phyloP scores from a whole-genome alignment of 164 flowering plant genomes.

The Liriodendron chinense region DNA sequence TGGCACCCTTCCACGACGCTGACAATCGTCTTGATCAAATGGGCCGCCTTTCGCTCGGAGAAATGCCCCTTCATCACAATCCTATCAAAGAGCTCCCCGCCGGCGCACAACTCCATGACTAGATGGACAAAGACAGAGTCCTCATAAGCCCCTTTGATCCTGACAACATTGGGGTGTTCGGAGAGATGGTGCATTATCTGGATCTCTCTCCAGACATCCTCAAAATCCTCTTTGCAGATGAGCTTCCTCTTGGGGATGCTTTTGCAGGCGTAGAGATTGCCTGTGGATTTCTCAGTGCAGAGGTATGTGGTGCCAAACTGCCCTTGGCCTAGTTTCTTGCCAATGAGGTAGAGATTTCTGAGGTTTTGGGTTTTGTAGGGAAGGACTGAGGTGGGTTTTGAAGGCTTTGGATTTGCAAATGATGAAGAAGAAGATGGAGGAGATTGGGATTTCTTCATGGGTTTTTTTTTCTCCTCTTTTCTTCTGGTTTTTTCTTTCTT shows the following conservation, averaged over 20 bases:
- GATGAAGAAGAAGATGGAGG: conserved; percentile 15
- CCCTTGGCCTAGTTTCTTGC: conserved; percentile 86
- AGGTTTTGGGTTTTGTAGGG: conserved; percentile 65
- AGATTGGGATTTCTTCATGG: conserved; percentile 25
- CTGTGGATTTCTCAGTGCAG: conserved; percentile 55
- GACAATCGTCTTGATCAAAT: conserved; percentile 68
- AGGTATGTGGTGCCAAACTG: conserved; percentile 91
- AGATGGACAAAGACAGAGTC: conserved; percentile 75
- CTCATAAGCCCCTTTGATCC: conserved; percentile 78
- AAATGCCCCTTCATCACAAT: conserved; percentile 82
- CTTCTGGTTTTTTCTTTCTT: neutral
- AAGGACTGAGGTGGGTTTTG: conserved; percentile 37
- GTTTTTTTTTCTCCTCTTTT: neutral
- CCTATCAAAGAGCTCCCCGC: conserved; percentile 91
- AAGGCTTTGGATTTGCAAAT: conserved; percentile 10
- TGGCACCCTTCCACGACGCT: conserved; percentile 90
- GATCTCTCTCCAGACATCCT: conserved; percentile 92
- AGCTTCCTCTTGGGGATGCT: conserved; percentile 86
- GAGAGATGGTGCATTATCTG: conserved; percentile 95
- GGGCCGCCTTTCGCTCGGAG: conserved; percentile 74
- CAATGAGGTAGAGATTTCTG: conserved; percentile 59
- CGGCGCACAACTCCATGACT: conserved; percentile 90
- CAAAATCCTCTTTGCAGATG: conserved; percentile 67
- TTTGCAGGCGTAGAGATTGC: conserved; percentile 65
- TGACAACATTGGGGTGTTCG: conserved; percentile 73